Base-by-base conservation (phyloP, 2,329 filamentous ascomycete genomes). In the Dactylellina cionopaga region DNA sequence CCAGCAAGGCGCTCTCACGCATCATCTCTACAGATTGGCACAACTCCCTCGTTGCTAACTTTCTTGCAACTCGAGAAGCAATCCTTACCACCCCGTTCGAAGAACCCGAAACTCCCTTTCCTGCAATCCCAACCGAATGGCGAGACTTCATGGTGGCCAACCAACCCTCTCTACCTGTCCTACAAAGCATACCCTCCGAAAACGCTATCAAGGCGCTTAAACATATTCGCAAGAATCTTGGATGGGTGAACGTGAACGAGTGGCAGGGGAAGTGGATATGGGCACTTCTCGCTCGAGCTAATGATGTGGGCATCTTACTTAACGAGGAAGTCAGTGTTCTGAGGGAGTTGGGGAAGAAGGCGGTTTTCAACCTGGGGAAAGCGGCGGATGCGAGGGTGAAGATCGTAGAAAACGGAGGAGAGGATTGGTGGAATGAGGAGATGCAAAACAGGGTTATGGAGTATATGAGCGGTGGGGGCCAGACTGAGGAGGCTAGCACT, bases 231-330 rank as follows among this genome's bases (percentile, higher is more conserved):
- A 71, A 71, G 22, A 64, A 71, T 17, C 25, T 71, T 25, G 66
- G 66, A 9, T 71, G 66, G 66, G 49, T 35, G 13, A 71, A 71
- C 37, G 66, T 71, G 15, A 22, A 64, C 17, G 66, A 71, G 13
- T 71, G 66, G 66, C 66, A 71, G n/a, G 72, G 66, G n/a, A 70
- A 75, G 49, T 77, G 76, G 76, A 66, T 76, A 9, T 77, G 76
- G 75, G 75, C 66, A n/a, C 41, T 77, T 37, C 54, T 77, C 11
- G 64, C 76, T 10, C 64, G 76, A 27, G 63, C 59, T 24, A 76
- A 77, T 22, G 73, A 76, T 37, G 75, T 74, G 33, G 68, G 68
- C 3, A 65, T 73, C 10, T 64, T 77, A 46, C 71, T 71, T 10
- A 75, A 76, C 9, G 76, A 77, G 15, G 76, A 77, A 43, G 66